Base-by-base conservation (phyloP, 805 yeast genomes). In the Hyphopichia homilentoma region DNA sequence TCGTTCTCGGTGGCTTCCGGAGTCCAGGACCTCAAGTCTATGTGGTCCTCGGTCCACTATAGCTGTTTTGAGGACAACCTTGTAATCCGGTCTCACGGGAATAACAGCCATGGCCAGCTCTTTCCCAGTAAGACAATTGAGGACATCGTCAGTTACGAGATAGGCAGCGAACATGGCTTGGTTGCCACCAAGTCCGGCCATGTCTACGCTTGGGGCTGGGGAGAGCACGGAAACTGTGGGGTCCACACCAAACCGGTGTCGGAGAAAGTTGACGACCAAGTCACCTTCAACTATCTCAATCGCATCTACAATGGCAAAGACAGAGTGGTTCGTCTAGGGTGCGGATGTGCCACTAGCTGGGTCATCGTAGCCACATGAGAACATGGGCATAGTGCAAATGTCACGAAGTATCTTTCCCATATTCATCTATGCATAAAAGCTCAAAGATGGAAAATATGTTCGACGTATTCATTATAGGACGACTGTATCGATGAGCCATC, bases 191-290 rank as follows among this genome's bases (percentile, higher is more conserved):
- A 27, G 1, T 41, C 51, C 11, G 44, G 55, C 24, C 30, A 35
- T 6, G 80, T 88, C 0, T 61, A 50, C 34, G 72, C 89, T 2
- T 93, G 97, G 97, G 98, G 98, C 1, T 90, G 98, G 98, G 97
- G 96, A 9, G 97, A 93, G 50, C 98, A 90, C 56, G 98, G 98
- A 0, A 90, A 90, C 52, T 90, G 97, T 59, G 95, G 96, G 0
- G 30, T 34, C 1, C 50, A 54, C 15, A 18, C 13, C 2, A 32
- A 42, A 14, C 23, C 26, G 7, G 29, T 26, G 3, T 27, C 30
- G 3, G 12, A 16, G 8, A 32, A 23, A 28, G 32, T 29, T 13
- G 30, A 43, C 3, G 54, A 36, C 22, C 59, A 32, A 29, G 72
- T 61, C 28, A 61, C 68, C 3, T 67, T 57, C 38, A 58, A 54